Evolutionary conservation across 805 yeast species (phyloP).

Genomic region (Candida tammaniensis): DNA sequence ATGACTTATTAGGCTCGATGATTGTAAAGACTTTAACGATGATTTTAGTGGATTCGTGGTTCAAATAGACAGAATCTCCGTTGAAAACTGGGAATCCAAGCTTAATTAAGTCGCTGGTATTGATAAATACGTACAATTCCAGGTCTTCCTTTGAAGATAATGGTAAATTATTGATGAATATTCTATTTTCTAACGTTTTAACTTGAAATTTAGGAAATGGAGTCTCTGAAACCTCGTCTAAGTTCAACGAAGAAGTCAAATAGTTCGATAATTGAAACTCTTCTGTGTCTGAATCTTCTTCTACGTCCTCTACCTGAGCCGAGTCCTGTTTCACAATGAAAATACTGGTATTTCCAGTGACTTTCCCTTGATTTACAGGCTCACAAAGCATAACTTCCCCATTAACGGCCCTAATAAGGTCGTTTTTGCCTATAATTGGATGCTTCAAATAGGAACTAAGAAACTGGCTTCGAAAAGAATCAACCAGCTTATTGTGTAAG

Average conservation of each 20-base stretch:
- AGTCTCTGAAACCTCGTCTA: conserved; percentile 11
- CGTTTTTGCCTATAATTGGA: conserved; percentile 40
- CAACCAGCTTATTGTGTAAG: conserved; percentile 28
- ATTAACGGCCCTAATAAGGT: conserved; percentile 39
- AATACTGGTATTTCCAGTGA: conserved; percentile 48
- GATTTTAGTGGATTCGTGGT: conserved; percentile 12
- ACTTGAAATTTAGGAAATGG: conserved; percentile 18
- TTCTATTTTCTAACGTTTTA: conserved; percentile 27
- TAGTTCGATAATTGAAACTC: conserved; percentile 32
- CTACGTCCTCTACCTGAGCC: conserved; percentile 9
- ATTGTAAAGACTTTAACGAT: conserved; percentile 53
- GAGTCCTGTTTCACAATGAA: conserved; percentile 44
- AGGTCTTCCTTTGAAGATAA: conserved; percentile 31
- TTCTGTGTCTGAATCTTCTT: conserved; percentile 11
- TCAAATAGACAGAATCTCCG: conserved; percentile 58
- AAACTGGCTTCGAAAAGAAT: conserved; percentile 32
- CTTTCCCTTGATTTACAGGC: conserved; percentile 68
- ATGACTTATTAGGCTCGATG: conserved; percentile 56
- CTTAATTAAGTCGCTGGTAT: conserved; percentile 47
- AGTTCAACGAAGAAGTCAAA: conserved; percentile 26
- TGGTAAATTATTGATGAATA: conserved; percentile 19
- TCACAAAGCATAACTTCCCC: conserved; percentile 62
- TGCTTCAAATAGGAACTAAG: conserved; percentile 20
- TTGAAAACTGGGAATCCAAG: conserved; percentile 59
- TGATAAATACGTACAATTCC: conserved; percentile 39